Base-by-base conservation (phyloP, 208 protist species). In the Zelonia costaricensis region DNA sequence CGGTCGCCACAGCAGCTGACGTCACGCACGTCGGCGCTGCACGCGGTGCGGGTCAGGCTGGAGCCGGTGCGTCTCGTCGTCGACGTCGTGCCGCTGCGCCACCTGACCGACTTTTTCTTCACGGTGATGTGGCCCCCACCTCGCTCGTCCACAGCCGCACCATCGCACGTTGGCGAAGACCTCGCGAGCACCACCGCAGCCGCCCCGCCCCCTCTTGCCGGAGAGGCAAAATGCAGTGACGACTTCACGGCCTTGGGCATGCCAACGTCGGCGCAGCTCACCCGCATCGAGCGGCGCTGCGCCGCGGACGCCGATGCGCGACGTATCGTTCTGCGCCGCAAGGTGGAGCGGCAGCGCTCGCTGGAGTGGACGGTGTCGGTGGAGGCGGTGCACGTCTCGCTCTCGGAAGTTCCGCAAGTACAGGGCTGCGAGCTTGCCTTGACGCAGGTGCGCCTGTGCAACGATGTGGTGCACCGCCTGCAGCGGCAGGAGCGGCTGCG, bases 51-150 rank as follows among this genome's bases (percentile, higher is more conserved):
- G 16, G 25, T 62, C 9, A 33, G 52, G 13, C 13, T 73, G 16
- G 59, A 49, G 9, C 42, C 49, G 13, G 22, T 73, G 22, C 42
- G 42, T 8, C 33, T 66, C 16, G 28, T 61, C 15, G 38, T 73
- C n/a, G 58, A 73, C 16, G 49, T 66, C 8, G 66, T 73, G 22
- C 52, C 58, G 22, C 51, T 73, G 52, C 58, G 51, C 8, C 57
- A 49, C 36, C 42, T 73, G 35, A 55, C 30, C n/a, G 38, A 56
- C 38, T 66, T 73, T 23, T 66, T 73, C 16, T 66, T 73, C 23
- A 60, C 42, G 13, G 53, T 66, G 1, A 48, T 73, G 52, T 61
- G 66, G 66, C 66, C 58, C 27, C 31, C 30, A n/a, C 8, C 27
- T 18, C n/a, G 1, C 38, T 22, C 49, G 22, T 8, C 39, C 6